Percentiles rank a stretch among this genome's conserved stretches.
Evolutionary conservation across 345 rosid species (phyloP).

Genomic region (Trapa bicornis): DNA sequence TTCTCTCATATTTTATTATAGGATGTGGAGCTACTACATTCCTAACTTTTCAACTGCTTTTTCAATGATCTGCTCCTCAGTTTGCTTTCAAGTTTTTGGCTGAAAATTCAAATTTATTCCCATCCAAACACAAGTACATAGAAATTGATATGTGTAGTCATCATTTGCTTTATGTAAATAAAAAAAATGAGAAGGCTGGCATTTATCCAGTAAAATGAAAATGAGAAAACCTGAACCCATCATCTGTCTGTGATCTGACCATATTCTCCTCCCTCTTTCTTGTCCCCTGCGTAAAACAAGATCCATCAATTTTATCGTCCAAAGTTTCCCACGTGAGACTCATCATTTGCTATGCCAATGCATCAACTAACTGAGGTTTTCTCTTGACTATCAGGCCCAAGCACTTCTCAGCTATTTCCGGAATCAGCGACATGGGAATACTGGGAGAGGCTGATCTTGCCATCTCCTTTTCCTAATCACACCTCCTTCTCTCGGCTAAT

Average conservation of each 20-base stretch:
- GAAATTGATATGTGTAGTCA: no score
- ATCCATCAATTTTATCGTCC: not conserved
- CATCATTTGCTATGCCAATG: not conserved
- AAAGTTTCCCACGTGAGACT: not conserved
- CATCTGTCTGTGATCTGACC: not conserved
- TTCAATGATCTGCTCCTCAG: no score
- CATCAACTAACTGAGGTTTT: not conserved
- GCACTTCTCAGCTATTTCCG: constrained; percentile 64
- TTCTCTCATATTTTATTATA: no score
- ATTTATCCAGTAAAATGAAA: not conserved
- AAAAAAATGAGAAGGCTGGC: not conserved
- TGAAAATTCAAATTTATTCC: no score
- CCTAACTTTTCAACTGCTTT: no score
- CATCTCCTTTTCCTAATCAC: not conserved
- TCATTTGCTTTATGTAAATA: not conserved
- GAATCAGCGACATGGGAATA: constrained; percentile 60
- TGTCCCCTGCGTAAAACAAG: not conserved
- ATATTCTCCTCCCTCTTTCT: not conserved
- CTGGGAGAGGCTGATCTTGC: constrained; percentile 46
- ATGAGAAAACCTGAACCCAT: not conserved
- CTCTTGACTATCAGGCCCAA: constrained; percentile 53
- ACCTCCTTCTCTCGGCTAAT: constrained; percentile 10
- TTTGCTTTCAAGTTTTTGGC: not conserved
- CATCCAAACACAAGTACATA: no score
- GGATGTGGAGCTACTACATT: no score